Base-by-base conservation (phyloP, 78 protist genomes). In the Protostelium mycophagum region DNA sequence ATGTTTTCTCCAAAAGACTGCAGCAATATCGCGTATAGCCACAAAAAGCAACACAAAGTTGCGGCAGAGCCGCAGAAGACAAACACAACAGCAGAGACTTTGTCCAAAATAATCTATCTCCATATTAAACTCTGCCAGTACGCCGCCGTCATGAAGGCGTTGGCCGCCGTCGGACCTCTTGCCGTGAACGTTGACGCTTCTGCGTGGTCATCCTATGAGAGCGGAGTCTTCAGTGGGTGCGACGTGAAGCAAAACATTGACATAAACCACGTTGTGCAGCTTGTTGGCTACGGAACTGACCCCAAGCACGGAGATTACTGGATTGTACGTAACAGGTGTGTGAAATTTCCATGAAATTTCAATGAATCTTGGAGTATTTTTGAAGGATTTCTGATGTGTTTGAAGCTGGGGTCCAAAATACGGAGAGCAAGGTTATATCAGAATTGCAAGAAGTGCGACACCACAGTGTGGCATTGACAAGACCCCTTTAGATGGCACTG, bases 151-250 rank as follows among this genome's bases (percentile, higher is more conserved):
- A 51, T 51, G 73, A 51, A 51, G 73, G 73, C 73, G 89, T 36
- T 93, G 37, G 85, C 1, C 38, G 31, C 5, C 37, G 31, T 86
- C 39, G 95, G 95, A 83, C 93, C 93, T 63, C 84, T 93, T 83
- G 92, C 95, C 37, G 87, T 93, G n/a, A 92, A 91, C 84, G 92
- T 92, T 36, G 95, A 93, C 89, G 93, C 95, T 35, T 90, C 88
- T 34, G 91, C 85, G 87, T 92, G 95, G 95, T 89, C 87, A 38
- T 92, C 85, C 90, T 92, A 92, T 38, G 73, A 51, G 73, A 51
- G 73, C 16, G 73, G 73, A 51, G 73, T 51, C 73, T 51, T 25
- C 73, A 51, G 31, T 16, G 73, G 31, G 31, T 51, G 73, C 73
- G 73, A 51, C 73, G 73, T 16, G 31, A n/a, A n/a, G n/a, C 31